Percentiles rank a stretch among this genome's conserved stretches.
These are phyloP conservation scores for Candida frijolesensis DNA, from an alignment of 1,139 yeast species.

Conservation along the genomic window DNA sequence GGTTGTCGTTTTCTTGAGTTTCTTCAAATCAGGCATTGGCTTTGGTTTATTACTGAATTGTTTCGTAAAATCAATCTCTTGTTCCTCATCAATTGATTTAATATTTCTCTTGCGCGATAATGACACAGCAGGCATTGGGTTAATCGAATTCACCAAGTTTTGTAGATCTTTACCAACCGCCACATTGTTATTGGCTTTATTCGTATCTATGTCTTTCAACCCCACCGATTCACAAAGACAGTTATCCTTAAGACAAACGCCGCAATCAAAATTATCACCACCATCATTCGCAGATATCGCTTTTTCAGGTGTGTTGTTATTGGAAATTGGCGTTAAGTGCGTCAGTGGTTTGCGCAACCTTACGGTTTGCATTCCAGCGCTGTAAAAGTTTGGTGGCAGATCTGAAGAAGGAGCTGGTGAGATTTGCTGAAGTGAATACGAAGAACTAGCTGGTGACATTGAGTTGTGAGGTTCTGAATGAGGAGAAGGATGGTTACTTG, in stretches of 20 bases:
- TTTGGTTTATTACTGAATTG: conserved; percentile 36
- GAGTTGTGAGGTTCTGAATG: conserved; percentile 12
- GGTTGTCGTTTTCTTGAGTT: conserved; percentile 18
- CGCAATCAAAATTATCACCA: conserved; percentile 51
- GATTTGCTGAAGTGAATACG: conserved; percentile 47
- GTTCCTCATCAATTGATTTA: conserved; percentile 15
- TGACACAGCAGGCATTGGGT: conserved; percentile 65
- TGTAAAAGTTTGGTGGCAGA: conserved; percentile 33
- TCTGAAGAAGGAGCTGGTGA: conserved; percentile 61
- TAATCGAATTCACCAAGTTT: conserved; percentile 41
- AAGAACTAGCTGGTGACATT: conserved; percentile 34
- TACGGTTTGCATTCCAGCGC: not conserved
- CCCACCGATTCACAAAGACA: conserved; percentile 75
- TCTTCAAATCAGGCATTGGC: conserved; percentile 44
- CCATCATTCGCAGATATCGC: conserved; percentile 6
- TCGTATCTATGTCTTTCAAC: conserved; percentile 31
- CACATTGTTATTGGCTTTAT: not conserved
- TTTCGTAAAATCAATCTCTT: conserved; percentile 58
- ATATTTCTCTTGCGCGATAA: conserved; percentile 37
- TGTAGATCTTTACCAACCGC: conserved; percentile 22
- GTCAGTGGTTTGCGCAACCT: conserved; percentile 8
- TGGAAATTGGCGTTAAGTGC: conserved; percentile 21
- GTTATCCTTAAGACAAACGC: conserved; percentile 68
- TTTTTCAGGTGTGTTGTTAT: conserved; percentile 4
- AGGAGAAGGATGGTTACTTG: conserved; percentile 16